These are phyloP conservation scores for Candida loeiensis DNA, from an alignment of 805 yeast genomes.

Conservation along the genomic window DNA sequence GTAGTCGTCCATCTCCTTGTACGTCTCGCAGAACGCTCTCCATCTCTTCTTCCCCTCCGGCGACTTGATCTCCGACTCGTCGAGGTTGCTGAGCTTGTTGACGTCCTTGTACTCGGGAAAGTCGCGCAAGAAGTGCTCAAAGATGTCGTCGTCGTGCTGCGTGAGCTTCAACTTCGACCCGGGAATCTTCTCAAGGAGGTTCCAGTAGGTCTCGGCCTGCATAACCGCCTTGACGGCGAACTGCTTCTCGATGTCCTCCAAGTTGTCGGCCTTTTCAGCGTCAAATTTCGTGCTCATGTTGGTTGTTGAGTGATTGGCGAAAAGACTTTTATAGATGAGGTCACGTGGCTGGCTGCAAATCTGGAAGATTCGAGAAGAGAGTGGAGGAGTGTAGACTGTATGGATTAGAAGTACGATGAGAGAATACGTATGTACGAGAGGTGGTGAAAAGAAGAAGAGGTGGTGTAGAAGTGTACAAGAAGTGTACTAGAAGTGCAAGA, in stretches of 20 bases:
- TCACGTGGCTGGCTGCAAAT: conserved; percentile 3
- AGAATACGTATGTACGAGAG: not conserved
- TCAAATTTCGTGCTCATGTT: conserved; percentile 49
- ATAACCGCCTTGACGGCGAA: conserved; percentile 96
- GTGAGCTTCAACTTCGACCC: conserved; percentile 80
- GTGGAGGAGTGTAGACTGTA: not conserved
- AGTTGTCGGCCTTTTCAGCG: conserved; percentile 90
- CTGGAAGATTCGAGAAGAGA: not conserved
- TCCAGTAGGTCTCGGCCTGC: conserved; percentile 95
- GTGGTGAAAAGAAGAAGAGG: too few relatives aligned
- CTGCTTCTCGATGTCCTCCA: conserved; percentile 94
- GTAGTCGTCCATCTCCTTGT: conserved; percentile 85
- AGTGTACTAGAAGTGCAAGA: too few relatives aligned
- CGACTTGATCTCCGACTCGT: conserved; percentile 81
- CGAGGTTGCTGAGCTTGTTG: conserved; percentile 51
- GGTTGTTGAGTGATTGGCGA: too few relatives aligned
- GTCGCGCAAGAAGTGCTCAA: conserved; percentile 52
- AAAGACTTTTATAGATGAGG: not conserved
- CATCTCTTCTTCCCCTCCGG: conserved; percentile 79
- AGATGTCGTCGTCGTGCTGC: conserved; percentile 67
- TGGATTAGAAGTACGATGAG: not conserved
- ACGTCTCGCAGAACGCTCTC: conserved; percentile 81
- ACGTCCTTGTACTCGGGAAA: conserved; percentile 87
- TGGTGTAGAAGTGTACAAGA: too few relatives aligned
- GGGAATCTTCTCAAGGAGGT: conserved; percentile 62